Conservation (phyloP, 1,284 basidiomycete genomes). For the Ceratobasidium theobromae region DNA sequence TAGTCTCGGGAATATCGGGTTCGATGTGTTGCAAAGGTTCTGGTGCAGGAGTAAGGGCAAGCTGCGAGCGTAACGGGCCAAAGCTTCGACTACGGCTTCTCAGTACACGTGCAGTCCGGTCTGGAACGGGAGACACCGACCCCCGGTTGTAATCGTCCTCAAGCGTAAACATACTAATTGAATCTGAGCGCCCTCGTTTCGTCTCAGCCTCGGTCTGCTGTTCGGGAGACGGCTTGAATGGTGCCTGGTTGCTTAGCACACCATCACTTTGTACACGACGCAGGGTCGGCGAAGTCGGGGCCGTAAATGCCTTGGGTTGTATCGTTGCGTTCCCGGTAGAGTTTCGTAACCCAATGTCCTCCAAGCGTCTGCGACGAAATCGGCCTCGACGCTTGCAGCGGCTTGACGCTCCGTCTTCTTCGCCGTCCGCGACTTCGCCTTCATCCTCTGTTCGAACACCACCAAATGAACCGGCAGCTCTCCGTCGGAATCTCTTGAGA, state of each 20-base stretch:
- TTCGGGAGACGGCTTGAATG: conserved; percentile 19
- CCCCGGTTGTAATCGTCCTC: conserved; percentile 46
- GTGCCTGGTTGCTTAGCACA: conserved; percentile 1
- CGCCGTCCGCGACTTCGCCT: conserved; percentile 40
- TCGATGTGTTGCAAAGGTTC: conserved; percentile 12
- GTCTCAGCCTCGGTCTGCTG: conserved; percentile 9
- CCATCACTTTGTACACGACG: conserved; percentile 66
- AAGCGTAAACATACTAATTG: conserved; percentile 46
- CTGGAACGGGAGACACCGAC: conserved; percentile 8
- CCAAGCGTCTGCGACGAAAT: conserved; percentile 25
- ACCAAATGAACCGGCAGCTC: conserved; percentile 40
- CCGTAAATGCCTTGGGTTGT: background rate
- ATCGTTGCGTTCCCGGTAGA: background rate
- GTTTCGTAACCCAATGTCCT: conserved; percentile 12
- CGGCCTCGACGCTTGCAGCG: conserved; percentile 19
- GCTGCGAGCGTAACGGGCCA: conserved; percentile 20
- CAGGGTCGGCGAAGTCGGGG: conserved; percentile 45
- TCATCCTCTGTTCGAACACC: conserved; percentile 40
- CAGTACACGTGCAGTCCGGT: background rate
- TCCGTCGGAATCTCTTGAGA: conserved; percentile 65
- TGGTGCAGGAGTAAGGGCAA: conserved; percentile 7
- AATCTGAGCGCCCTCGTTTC: conserved; percentile 28
- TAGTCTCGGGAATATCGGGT: conserved; percentile 28
- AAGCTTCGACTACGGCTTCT: conserved; percentile 31
- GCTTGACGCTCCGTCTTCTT: conserved; percentile 4